Percentiles rank a stretch among this genome's conserved stretches.
These are phyloP conservation scores for Paracorniculantispora psalliotae DNA, from an alignment of 2,329 filamentous ascomycete species.

Conservation along the genomic window DNA sequence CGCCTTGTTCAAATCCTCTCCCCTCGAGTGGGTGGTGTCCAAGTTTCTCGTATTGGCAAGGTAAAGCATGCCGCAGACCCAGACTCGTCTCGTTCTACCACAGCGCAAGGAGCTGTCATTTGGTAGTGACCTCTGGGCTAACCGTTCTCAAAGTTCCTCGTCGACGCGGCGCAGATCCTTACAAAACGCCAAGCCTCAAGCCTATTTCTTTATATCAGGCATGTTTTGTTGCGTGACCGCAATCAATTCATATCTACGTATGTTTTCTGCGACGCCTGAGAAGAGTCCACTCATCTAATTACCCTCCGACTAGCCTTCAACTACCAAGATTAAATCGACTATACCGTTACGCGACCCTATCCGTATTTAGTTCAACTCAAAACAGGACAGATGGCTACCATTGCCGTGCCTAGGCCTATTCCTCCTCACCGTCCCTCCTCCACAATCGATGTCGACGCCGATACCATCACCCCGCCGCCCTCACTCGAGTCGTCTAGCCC, in stretches of 20 bases:
- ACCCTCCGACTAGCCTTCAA: neutral
- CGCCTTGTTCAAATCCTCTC: neutral
- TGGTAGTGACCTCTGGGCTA: neutral
- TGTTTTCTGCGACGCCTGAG: neutral
- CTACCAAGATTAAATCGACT: neutral
- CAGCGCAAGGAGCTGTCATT: neutral
- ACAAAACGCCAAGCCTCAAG: slow-evolving; percentile 2
- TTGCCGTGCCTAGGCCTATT: slow-evolving; percentile 47
- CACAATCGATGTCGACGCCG: slow-evolving; percentile 26
- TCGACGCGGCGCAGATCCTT: slow-evolving; percentile 8
- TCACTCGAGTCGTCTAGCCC: slow-evolving; percentile 30
- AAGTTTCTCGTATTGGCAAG: neutral
- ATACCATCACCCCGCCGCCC: slow-evolving; percentile 35
- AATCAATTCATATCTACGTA: slow-evolving; percentile 7
- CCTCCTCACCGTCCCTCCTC: slow-evolving; percentile 41
- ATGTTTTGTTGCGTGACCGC: slow-evolving; percentile 11
- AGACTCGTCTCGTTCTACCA: neutral
- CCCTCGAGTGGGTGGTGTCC: neutral
- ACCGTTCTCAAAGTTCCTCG: neutral
- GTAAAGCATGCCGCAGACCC: neutral
- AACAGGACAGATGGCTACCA: slow-evolving; percentile 43
- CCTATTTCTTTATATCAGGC: slow-evolving; percentile 1
- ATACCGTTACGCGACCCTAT: neutral
- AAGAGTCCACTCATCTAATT: neutral
- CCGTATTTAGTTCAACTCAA: neutral